Base-by-base conservation (phyloP, 2,329 filamentous ascomycete genomes). In the Periconia digitata region DNA sequence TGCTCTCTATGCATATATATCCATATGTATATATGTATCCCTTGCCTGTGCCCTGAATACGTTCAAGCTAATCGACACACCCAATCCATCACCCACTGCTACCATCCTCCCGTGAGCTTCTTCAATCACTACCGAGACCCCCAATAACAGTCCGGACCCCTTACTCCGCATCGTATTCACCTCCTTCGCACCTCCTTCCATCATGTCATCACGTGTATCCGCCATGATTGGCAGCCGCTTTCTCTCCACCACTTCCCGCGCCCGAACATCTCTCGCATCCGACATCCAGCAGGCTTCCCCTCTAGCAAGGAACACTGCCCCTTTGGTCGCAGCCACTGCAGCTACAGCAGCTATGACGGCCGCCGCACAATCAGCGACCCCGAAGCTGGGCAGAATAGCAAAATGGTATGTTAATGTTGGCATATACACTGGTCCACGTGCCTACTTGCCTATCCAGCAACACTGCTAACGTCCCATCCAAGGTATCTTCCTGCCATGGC, bases 401-500 rank as follows among this genome's bases (percentile, higher is more conserved):
- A 54, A 49, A 61, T 69, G 67, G 67, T 70, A 58, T 23, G 56
- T 12, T 32, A n/a, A n/a, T n/a, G n/a, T n/a, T n/a, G n/a, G n/a
- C n/a, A n/a, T 32, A 12, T 15, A 5, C 4, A 10, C 27, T 12
- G 5, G 10, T 4, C 8, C 12, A 10, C 23, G 16, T 40, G 4
- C 22, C 12, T 20, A 27, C n/a, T 45, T 20, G n/a, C 2, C 16
- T 38, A 2, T 32, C 29, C 3, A 32, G 36, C 13, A 23, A 16
- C 40, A 20, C 4, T 24, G 44, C 46, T 49, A 43, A 50, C 51
- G 54, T 40, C 54, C 29, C 24, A 13, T 10, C 27, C 12, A 17
- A 66, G 63, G 63, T 67, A 67, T 50, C 60, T 70, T 8, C 66
- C 66, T 24, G 60, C 66, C 38, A 70, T 70, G 66, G 66, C 64